Evolutionary conservation across 2,329 filamentous ascomycete species (phyloP), one percentile per base, ranked within the genome.

Genomic region (Aspergillus cejpii): DNA sequence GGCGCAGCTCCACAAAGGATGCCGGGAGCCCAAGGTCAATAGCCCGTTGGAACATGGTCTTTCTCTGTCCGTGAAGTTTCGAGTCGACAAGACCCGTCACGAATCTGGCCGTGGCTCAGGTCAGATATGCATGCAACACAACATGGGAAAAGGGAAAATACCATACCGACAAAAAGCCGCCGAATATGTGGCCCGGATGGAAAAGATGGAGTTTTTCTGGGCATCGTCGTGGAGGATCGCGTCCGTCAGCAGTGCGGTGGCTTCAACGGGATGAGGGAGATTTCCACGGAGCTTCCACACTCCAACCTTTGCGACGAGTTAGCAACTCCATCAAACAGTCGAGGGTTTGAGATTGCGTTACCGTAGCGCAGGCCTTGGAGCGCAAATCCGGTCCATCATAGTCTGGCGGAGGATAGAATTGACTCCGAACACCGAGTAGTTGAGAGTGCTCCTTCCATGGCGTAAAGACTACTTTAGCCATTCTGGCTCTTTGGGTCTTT

Each of bases 1-100:
- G 90, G 37, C 90, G 80, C 47, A 94, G 74, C 71, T 94, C 89
- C 43, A 96, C 88, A 65, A 95, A 94, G 0, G 84, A 83, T 0
- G 83, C 80, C 0, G 70, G 70, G 2, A 72, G 53, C 1, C 68
- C 67, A 3, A 72, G 52, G 31, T 68, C 61, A 41, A 63, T 53
- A 3, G 70, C 70, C 15, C 66, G 62, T 40, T 69, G 65, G 49
- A 71, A 73, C 70, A 73, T 73, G 39, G 68, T 71, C 44, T 60
- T 64, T 19, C 66, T 66, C 39, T 58, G 62, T 12, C 66, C 66
- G 42, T 64, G 59, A 8, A 71, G 58, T 39, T 71, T 70, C 0
- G 67, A 64, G 51, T 73, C 70, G 12, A 72, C 66, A 1, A 72
- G 56, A 17, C 67, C 67, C 1, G 70, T 73, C 11, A 73, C 70